These are phyloP conservation scores for Gracilaria vermiculophylla DNA, from an alignment of 23 red algal genomes.

Conservation along the genomic window DNA sequence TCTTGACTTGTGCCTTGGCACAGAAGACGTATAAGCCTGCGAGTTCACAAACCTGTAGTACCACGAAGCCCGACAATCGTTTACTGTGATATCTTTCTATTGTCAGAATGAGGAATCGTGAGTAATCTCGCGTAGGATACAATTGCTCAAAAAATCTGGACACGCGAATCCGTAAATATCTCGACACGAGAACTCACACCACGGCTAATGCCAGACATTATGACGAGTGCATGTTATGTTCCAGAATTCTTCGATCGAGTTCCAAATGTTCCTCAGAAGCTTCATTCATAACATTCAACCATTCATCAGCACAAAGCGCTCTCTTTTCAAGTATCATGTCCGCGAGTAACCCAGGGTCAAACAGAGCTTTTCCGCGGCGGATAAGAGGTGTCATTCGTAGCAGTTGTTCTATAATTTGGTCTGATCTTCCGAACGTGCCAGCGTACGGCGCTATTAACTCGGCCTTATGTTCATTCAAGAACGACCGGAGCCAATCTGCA, in stretches of 20 bases:
- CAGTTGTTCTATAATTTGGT: slow-evolving; percentile 36
- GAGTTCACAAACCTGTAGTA: too few relatives aligned
- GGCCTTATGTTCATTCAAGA: neutral
- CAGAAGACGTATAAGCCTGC: neutral
- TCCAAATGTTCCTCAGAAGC: slow-evolving; percentile 22
- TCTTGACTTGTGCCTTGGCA: too few relatives aligned
- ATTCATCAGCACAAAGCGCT: slow-evolving; percentile 28
- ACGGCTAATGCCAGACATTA: neutral
- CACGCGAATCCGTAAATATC: neutral
- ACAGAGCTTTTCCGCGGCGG: slow-evolving; percentile 17
- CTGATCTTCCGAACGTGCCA: slow-evolving; percentile 21
- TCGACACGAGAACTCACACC: neutral
- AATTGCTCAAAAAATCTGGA: neutral
- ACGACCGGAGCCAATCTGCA: slow-evolving; percentile 22
- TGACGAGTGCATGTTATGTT: slow-evolving; percentile 25
- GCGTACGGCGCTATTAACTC: slow-evolving; percentile 33
- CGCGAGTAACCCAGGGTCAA: slow-evolving; percentile 38
- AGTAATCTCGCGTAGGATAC: too few relatives aligned
- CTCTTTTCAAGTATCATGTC: slow-evolving; percentile 30
- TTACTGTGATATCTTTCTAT: neutral
- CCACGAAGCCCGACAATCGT: neutral
- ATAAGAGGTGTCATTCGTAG: slow-evolving; percentile 20
- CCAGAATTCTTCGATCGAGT: slow-evolving; percentile 23
- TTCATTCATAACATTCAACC: slow-evolving; percentile 42
- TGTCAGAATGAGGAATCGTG: too few relatives aligned